phyloP scores from a whole-genome alignment of 140 eudicot genomes.

The Oenanthe javanica region DNA sequence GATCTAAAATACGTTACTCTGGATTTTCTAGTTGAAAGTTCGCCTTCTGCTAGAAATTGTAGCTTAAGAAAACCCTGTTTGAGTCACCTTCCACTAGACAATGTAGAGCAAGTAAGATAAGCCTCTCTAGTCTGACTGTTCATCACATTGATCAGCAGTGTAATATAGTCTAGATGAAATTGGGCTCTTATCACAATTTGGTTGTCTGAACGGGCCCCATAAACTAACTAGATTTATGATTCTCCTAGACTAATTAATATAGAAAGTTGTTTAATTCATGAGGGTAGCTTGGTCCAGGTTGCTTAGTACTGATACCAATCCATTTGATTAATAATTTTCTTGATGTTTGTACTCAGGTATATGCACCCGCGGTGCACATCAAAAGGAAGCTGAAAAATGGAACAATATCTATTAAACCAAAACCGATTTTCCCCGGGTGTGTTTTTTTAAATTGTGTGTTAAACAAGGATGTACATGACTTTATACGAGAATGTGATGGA shows the following conservation, averaged over 20 bases:
- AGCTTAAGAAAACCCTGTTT: too few species aligned
- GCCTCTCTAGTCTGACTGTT: too few species aligned
- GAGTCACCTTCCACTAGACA: too few species aligned
- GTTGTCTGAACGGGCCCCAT: background rate
- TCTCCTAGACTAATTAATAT: background rate
- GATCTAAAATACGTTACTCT: too few species aligned
- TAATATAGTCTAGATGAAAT: background rate
- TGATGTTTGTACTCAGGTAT: conserved; percentile 48
- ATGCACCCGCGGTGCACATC: conserved; percentile 50
- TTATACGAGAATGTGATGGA: conserved; percentile 56
- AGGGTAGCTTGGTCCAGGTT: background rate
- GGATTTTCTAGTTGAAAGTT: too few species aligned
- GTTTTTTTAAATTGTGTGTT: conserved; percentile 68
- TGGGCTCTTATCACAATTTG: background rate
- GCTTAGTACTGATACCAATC: background rate
- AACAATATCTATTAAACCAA: conserved; percentile 56
- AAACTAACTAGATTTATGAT: too few species aligned
- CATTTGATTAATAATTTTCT: background rate
- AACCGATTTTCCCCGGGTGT: conserved; percentile 70
- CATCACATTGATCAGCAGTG: background rate
- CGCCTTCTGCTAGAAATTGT: too few species aligned
- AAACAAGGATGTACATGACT: conserved; percentile 73
- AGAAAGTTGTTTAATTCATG: background rate
- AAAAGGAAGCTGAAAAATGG: conserved; percentile 75
- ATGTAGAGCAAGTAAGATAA: too few species aligned